These are phyloP conservation scores for Saturnispora bothae DNA, from an alignment of 805 yeast genomes.

Conservation along the genomic window DNA sequence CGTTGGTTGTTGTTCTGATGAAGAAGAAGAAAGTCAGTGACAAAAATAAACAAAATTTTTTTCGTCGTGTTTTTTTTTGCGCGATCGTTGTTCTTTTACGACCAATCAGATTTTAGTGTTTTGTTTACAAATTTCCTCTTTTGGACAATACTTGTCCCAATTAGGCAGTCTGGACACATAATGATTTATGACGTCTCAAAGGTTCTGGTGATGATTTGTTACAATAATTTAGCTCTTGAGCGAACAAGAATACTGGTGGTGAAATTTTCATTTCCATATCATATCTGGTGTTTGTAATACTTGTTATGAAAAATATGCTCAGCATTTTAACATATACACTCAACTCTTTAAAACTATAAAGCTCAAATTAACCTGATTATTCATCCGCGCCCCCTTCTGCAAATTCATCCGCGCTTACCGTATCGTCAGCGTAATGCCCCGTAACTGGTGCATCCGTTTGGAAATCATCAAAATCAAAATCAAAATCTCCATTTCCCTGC, in stretches of 20 bases:
- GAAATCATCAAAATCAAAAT: conserved; percentile 23
- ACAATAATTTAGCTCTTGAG: no score
- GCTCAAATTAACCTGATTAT: background rate
- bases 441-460: conserved; percentile 13
- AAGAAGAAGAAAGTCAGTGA: background rate
- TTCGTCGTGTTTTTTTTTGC: background rate
- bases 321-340: no score
- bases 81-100: background rate
- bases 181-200: no score
- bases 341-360: background rate
- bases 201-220: no score
- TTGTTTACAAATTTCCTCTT: conserved; percentile 6
- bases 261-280: no score
- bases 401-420: background rate
- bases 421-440: conserved; percentile 1
- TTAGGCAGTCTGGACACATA: no score
- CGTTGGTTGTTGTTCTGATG: background rate
- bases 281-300: no score
- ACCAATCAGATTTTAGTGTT: conserved; percentile 3
- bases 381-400: background rate
- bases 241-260: no score
- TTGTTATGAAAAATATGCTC: no score
- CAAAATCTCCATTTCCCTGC: conserved; percentile 22
- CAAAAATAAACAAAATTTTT: conserved; percentile 3
- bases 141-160: background rate